Evolutionary conservation across 78 protist species (phyloP).

Genomic region (Trichosphaerium sp.): DNA sequence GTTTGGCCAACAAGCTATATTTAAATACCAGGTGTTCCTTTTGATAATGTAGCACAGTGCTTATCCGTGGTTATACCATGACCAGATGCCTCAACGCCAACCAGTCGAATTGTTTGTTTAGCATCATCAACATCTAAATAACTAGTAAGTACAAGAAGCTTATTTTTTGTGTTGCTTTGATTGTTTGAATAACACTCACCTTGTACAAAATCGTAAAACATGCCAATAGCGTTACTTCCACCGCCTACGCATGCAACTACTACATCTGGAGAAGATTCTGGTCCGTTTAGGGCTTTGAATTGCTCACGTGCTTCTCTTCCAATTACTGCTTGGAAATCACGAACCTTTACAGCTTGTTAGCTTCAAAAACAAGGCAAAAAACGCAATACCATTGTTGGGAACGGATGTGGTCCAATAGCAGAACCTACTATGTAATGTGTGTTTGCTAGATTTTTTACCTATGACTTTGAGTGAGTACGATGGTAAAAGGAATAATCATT

Average conservation of each 20-base stretch:
- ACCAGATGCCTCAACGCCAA: constrained; percentile 75
- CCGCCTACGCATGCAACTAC: constrained; percentile 91
- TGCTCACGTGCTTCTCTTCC: constrained; percentile 58
- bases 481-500: too few relatives aligned
- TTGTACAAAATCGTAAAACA: constrained; percentile 48
- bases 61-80: constrained; percentile 34
- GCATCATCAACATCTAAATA: neutral
- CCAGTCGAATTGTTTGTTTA: constrained; percentile 24
- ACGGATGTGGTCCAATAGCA: constrained; percentile 88
- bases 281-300: constrained; percentile 36
- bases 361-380: too few relatives aligned
- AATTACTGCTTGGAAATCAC: constrained; percentile 79
- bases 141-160: too few relatives aligned
- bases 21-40: constrained; percentile 45
- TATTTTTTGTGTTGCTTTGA: too few relatives aligned
- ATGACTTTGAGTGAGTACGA: too few relatives aligned
- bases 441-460: constrained; percentile 10
- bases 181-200: constrained; percentile 14
- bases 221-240: constrained; percentile 78
- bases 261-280: constrained; percentile 64
- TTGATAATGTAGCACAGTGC: constrained; percentile 62
- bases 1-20: neutral
- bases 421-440: constrained; percentile 77
- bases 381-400: constrained; percentile 79
- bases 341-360: too few relatives aligned